Conservation (phyloP, 257 asterid genomes). For the Solanum tarijense region DNA sequence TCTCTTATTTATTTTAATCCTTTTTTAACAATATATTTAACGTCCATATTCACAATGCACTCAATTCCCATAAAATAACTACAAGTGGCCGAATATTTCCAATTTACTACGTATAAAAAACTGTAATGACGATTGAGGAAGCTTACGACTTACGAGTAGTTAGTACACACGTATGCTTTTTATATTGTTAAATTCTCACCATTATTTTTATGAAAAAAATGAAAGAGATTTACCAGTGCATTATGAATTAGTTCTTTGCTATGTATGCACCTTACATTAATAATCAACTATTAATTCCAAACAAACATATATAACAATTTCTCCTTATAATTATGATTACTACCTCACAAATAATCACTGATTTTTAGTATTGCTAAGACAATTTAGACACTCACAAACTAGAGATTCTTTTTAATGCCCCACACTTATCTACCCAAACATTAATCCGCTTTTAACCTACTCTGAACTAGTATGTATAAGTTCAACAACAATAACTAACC, state of each 20-base stretch:
- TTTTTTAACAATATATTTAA: not conserved
- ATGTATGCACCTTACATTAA: not conserved
- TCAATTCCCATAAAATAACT: not conserved
- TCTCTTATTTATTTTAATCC: not conserved
- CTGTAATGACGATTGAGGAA: not conserved
- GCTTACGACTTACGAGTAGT: not conserved
- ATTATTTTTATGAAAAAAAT: not conserved
- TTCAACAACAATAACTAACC: not conserved
- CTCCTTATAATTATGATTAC: not conserved
- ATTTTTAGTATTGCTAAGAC: not conserved
- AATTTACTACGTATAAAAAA: not conserved
- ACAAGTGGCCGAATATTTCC: not conserved
- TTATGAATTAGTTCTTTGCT: not conserved
- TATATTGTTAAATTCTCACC: not conserved
- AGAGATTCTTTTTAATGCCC: not conserved
- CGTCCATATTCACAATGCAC: not conserved
- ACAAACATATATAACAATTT: not conserved
- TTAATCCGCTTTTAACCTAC: not conserved
- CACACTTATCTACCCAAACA: not conserved
- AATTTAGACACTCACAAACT: not conserved
- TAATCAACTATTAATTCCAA: not conserved
- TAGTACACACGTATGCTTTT: not conserved
- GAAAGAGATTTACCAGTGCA: not conserved
- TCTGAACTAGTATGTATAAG: not conserved
- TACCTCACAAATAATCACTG: not conserved